phyloP scores from a whole-genome alignment of 805 yeast genomes.

The Yamadazyma akitaensis region DNA sequence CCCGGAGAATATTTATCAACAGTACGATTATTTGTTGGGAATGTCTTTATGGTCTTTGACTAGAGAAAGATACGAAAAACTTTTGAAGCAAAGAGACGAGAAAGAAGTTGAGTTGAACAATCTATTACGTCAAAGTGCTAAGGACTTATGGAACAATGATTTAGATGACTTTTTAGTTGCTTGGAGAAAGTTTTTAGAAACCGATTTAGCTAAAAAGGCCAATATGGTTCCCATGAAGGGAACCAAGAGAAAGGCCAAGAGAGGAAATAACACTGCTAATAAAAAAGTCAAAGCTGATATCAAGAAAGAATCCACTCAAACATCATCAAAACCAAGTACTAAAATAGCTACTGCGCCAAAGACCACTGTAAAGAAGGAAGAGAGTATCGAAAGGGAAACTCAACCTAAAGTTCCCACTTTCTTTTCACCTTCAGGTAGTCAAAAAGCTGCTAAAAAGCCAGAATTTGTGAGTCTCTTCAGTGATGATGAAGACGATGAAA shows the following conservation, averaged over 20 bases:
- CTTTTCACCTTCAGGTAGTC: slow-evolving; percentile 15
- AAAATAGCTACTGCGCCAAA: background rate
- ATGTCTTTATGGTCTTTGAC: slow-evolving; percentile 95
- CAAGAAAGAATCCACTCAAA: slow-evolving; percentile 3
- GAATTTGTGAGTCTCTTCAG: slow-evolving; percentile 19
- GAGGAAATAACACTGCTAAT: slow-evolving; percentile 5
- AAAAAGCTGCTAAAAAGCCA: slow-evolving; percentile 9
- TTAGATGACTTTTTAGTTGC: slow-evolving; percentile 65
- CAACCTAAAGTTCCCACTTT: slow-evolving; percentile 18
- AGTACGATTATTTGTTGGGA: slow-evolving; percentile 84
- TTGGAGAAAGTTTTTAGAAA: slow-evolving; percentile 66
- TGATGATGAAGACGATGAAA: slow-evolving; percentile 36
- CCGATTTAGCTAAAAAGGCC: slow-evolving; percentile 60
- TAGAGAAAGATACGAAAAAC: slow-evolving; percentile 77
- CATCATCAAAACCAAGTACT: background rate
- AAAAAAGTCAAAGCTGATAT: slow-evolving; percentile 14
- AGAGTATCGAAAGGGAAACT: background rate
- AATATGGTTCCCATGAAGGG: slow-evolving; percentile 45
- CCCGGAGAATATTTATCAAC: slow-evolving; percentile 55
- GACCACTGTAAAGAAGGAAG: slow-evolving; percentile 1
- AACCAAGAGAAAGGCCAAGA: slow-evolving; percentile 35
- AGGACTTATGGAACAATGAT: slow-evolving; percentile 85
- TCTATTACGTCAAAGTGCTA: slow-evolving; percentile 67
- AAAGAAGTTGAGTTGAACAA: slow-evolving; percentile 68
- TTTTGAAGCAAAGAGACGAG: slow-evolving; percentile 67